Conservation (phyloP, 1,139 yeast species). For the Magnusiomyces ingens region DNA sequence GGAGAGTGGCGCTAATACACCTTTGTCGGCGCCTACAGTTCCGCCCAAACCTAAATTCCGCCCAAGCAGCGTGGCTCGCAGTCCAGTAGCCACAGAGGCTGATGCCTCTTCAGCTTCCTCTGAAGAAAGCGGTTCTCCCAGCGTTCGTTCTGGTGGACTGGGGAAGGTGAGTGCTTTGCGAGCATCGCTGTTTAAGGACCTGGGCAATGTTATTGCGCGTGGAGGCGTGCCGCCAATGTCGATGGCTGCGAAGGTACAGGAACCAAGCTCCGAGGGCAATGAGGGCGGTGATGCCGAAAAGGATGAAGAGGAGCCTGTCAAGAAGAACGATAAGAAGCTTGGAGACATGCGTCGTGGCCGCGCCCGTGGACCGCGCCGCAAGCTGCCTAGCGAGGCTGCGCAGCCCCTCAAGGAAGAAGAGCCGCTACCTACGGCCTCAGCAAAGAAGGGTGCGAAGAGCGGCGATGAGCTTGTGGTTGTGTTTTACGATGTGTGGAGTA, state of each 20-base stretch:
- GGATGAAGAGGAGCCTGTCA: constrained; percentile 16
- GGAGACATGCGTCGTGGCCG: constrained; percentile 44
- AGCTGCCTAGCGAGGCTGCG: constrained; percentile 48
- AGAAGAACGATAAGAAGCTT: constrained; percentile 6
- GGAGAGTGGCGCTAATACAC: background rate
- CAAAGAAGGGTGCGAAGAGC: background rate
- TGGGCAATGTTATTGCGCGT: constrained; percentile 29
- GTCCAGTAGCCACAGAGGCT: background rate
- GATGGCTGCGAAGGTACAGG: constrained; percentile 15
- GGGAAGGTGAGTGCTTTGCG: constrained; percentile 29
- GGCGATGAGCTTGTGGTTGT: background rate
- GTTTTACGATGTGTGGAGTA: background rate
- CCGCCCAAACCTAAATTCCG: constrained; percentile 15
- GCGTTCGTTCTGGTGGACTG: background rate
- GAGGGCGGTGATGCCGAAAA: constrained; percentile 9
- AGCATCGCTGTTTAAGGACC: constrained; percentile 31
- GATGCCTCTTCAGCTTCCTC: too few relatives aligned
- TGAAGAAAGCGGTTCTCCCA: background rate
- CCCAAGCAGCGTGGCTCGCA: background rate
- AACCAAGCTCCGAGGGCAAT: constrained; percentile 16
- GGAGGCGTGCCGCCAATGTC: constrained; percentile 29
- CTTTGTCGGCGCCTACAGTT: constrained; percentile 6
- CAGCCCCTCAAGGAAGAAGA: constrained; percentile 17
- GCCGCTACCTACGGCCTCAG: too few relatives aligned
- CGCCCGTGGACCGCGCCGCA: constrained; percentile 75